These are phyloP conservation scores for Ajuga reptans DNA, from an alignment of 305 asterid genomes.

Conservation along the genomic window DNA sequence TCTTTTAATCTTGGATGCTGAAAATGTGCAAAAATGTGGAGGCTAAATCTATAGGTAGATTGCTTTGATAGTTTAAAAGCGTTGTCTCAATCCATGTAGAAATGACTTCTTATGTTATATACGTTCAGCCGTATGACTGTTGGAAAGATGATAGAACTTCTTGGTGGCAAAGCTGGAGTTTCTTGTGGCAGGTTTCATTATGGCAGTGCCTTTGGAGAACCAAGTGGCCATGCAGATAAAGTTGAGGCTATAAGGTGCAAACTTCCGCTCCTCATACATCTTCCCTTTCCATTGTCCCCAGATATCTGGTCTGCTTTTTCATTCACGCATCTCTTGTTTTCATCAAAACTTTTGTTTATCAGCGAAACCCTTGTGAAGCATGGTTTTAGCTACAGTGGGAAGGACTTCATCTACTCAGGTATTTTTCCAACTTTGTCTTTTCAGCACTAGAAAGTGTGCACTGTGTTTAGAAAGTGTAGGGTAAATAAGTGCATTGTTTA, in stretches of 20 bases:
- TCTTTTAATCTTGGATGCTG: neutral
- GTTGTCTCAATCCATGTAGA: neutral
- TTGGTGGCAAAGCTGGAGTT: constrained; percentile 98
- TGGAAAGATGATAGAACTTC: constrained; percentile 97
- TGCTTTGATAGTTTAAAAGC: neutral
- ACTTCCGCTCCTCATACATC: neutral
- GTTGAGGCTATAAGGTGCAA: constrained; percentile 79
- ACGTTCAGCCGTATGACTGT: constrained; percentile 93
- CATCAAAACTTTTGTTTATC: constrained; percentile 23
- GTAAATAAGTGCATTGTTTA: neutral
- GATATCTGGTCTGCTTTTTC: constrained; percentile 14
- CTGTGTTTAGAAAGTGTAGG: too few relatives aligned
- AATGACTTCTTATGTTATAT: constrained; percentile 19
- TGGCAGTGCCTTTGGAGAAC: constrained; percentile 98
- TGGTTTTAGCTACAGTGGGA: constrained; percentile 89
- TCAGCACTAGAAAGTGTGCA: neutral
- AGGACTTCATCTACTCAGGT: constrained; percentile 93
- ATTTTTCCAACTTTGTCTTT: constrained; percentile 8
- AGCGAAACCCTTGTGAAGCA: constrained; percentile 92
- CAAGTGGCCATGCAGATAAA: constrained; percentile 94
- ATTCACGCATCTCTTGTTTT: constrained; percentile 8
- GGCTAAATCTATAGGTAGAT: constrained; percentile 5
- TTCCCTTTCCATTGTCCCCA: neutral
- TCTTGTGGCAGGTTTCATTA: constrained; percentile 92
- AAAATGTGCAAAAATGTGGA: constrained; percentile 1